Conservation (phyloP, 2,329 filamentous ascomycete species). For the Beauveria rudraprayagi region DNA sequence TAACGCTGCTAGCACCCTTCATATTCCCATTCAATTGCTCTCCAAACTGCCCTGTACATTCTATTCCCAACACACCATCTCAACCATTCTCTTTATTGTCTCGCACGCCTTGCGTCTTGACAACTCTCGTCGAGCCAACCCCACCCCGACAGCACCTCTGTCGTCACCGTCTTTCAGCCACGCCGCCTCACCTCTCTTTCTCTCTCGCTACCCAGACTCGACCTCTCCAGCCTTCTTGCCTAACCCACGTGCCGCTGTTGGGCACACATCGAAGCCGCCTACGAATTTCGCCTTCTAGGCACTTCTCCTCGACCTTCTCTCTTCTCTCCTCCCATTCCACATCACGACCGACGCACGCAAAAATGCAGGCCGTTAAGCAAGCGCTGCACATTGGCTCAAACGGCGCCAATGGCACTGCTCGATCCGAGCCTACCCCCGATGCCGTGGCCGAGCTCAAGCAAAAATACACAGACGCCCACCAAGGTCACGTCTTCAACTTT, state of each 20-base stretch:
- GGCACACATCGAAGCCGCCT: neutral
- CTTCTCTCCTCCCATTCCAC: neutral
- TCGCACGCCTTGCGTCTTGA: neutral
- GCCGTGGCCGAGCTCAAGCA: constrained; percentile 62
- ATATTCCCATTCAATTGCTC: neutral
- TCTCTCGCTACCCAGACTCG: neutral
- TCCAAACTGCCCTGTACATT: neutral
- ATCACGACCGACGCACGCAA: constrained; percentile 15
- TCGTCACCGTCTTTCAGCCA: constrained; percentile 9
- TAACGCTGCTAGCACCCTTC: neutral
- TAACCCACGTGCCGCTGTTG: neutral
- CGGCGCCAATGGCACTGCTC: constrained; percentile 21
- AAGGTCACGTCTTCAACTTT: constrained; percentile 69
- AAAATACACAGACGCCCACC: constrained; percentile 69
- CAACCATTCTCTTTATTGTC: neutral
- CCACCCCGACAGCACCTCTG: neutral
- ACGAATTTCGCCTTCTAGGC: neutral
- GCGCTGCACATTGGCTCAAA: constrained; percentile 29
- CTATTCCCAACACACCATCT: neutral
- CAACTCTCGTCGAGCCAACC: neutral
- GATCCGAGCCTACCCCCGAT: constrained; percentile 51
- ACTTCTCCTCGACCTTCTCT: neutral
- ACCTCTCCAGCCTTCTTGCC: neutral
- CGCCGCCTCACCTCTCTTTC: neutral
- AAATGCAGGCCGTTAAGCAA: constrained; percentile 38